phyloP scores from a whole-genome alignment of 1,139 yeast genomes.

The Kazachstania sp. region DNA sequence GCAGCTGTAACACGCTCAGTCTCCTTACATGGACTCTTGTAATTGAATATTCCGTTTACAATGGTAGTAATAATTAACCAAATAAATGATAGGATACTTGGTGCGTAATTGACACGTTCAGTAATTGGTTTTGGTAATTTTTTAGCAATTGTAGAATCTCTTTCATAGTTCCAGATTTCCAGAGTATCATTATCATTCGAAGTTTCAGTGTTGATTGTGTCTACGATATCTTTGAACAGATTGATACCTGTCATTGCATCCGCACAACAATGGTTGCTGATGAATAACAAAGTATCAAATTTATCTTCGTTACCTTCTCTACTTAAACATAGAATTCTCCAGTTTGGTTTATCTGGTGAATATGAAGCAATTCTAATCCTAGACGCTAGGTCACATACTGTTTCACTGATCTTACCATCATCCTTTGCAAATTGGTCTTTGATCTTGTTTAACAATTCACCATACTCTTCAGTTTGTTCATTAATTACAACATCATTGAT shows the following conservation, averaged over 20 bases:
- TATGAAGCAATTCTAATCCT: constrained; percentile 14
- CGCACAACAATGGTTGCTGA: constrained; percentile 22
- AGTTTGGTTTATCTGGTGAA: constrained; percentile 17
- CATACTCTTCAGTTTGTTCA: constrained; percentile 17
- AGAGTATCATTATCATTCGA: not conserved
- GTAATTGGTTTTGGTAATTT: constrained; percentile 19
- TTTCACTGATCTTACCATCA: constrained; percentile 10
- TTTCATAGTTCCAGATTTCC: constrained; percentile 11
- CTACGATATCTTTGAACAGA: constrained; percentile 17
- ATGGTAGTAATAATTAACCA: constrained; percentile 11
- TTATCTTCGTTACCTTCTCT: not conserved
- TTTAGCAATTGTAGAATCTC: constrained; percentile 8
- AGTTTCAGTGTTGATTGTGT: constrained; percentile 4
- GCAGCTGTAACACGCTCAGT: constrained; percentile 6
- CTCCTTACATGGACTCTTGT: constrained; percentile 9
- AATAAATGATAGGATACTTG: constrained; percentile 10
- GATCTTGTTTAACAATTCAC: constrained; percentile 8
- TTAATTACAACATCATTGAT: constrained; percentile 20
- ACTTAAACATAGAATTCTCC: constrained; percentile 21
- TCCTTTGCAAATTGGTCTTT: constrained; percentile 11
- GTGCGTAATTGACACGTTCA: constrained; percentile 17
- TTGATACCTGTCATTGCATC: constrained; percentile 22
- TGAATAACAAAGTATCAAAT: constrained; percentile 11
- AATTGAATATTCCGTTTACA: constrained; percentile 10
- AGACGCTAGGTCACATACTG: constrained; percentile 13